phyloP scores from a whole-genome alignment of 495 filamentous ascomycete species.

The Cetradonia linearis region DNA sequence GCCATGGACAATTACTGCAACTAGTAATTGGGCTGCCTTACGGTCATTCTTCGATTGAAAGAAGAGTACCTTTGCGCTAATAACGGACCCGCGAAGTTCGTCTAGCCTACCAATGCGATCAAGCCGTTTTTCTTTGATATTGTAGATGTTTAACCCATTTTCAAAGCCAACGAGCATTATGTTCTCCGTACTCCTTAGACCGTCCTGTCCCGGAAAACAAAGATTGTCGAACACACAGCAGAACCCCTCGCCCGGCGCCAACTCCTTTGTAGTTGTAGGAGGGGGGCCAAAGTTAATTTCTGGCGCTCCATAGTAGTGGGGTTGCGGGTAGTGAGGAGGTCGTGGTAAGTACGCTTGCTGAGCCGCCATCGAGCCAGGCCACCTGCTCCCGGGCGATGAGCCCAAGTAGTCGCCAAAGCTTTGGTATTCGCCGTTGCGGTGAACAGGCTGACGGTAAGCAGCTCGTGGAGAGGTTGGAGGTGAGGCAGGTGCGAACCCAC shows the following conservation, averaged over 20 bases:
- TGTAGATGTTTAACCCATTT: conserved; percentile 59
- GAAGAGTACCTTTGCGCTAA: conserved; percentile 68
- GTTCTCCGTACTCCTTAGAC: conserved; percentile 45
- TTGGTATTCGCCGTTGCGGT: conserved; percentile 36
- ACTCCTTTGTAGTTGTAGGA: conserved; percentile 30
- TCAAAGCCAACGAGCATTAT: conserved; percentile 70
- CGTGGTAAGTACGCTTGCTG: conserved; percentile 47
- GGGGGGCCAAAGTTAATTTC: conserved; percentile 40
- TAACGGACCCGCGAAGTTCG: conserved; percentile 68
- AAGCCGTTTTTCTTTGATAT: conserved; percentile 55
- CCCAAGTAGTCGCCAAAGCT: conserved; percentile 24
- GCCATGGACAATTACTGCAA: conserved; percentile 69
- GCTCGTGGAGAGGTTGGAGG: conserved; percentile 42
- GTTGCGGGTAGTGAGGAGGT: conserved; percentile 69
- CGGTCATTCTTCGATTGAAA: conserved; percentile 40
- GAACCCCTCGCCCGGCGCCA: conserved; percentile 54
- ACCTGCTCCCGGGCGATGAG: conserved; percentile 19
- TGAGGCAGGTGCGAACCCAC: conserved; percentile 38
- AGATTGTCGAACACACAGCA: conserved; percentile 74
- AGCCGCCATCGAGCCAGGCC: conserved; percentile 32
- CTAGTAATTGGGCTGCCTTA: conserved; percentile 44
- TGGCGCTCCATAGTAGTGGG: conserved; percentile 55
- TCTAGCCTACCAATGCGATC: conserved; percentile 56
- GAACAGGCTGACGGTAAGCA: conserved; percentile 34
- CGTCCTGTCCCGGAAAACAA: conserved; percentile 38